Base-by-base conservation (phyloP, 345 rosid species). In the Kandelia obovata region DNA sequence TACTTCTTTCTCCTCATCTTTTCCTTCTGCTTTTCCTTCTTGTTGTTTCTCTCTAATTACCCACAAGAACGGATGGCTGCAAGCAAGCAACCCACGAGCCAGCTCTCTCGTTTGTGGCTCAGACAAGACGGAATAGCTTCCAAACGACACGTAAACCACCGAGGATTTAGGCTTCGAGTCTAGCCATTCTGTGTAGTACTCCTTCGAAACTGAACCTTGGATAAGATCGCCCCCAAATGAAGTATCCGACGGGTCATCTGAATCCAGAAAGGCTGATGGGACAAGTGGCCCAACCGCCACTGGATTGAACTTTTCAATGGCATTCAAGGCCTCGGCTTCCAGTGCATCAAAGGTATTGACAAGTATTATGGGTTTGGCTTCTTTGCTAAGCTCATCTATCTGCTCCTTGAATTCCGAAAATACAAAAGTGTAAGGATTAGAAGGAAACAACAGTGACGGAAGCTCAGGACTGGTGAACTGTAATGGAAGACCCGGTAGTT, bases 61-160 rank as follows among this genome's bases (percentile, higher is more conserved):
- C 91, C 92, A 87, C 73, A 88, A 30, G 76, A 89, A 87, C 3
- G 89, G 80, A 9, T 77, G 74, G 11, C 69, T 67, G 5, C 62
- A 63, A 2, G 51, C 66, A 0, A 85, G 25, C 70, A 88, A 60
- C 19, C 80, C 90, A 1, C 74, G 65, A 0, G 79, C 84, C 0
- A 83, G 67, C 75, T 86, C 91, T 53, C 76, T 80, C n/a, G 77
- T 55, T 71, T 90, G 96, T 32, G 58, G 56, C 73, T 81, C 75
- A 4, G 78, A 71, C 31, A 90, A 5, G 53, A 61, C 75, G 21
- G 68, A 64, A 16, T 83, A 0, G 34, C 82, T 91, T 53, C 96
- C 96, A 19, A 88, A 83, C 0, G 91, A 86, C 3, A 88, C 69
- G 70, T 88, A 90, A 0, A 59, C 23, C 16, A 69, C 81, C 7